Base-by-base conservation (phyloP, 2,329 filamentous ascomycete genomes). In the Verticillium alfalfae region DNA sequence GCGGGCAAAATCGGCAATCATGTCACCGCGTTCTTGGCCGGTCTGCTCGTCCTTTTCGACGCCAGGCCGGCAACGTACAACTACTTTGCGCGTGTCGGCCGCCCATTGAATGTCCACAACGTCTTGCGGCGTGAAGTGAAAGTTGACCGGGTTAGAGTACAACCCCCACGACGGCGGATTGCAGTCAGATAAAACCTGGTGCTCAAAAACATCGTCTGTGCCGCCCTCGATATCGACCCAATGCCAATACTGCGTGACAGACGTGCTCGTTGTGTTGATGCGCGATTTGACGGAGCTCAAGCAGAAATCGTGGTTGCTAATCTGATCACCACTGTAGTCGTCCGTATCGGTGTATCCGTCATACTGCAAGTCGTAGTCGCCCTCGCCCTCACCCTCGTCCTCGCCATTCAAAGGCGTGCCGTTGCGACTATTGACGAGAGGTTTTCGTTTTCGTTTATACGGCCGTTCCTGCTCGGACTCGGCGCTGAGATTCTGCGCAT, bases 181-280 rank as follows among this genome's bases (percentile, higher is more conserved):
- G 54, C 54, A 56, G 1, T 69, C 70, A n/a, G 34, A 38, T 2
- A 76, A 74, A 1, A 85, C 79, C 66, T 84, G 83, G 65, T 85
- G 83, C 72, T 85, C 80, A 60, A 85, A 81, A 57, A 73, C 66
- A 37, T 37, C 34, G 37, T 56, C 54, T 12, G 54, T 34, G 15
- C 54, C 54, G 12, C 37, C 56, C 26, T 69, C 66, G 36, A 75
- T 69, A 9, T 72, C 72, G 3, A 79, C 66, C 78, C 79, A 85
- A 58, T 81, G 81, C 81, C 81, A 84, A 71, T 85, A 85, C 67
- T 86, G 83, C 13, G 81, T 84, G 5, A 82, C 79, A 13, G 74
- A 67, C 2, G 73, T 70, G 60, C 79, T 80, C 26, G 78, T 82
- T 1, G 81, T 80, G 58, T 79, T 75, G 12, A 73, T 65, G 15